phyloP scores from a whole-genome alignment of 108 stramenopile species.

The Pseudonitzschia multiseries region DNA sequence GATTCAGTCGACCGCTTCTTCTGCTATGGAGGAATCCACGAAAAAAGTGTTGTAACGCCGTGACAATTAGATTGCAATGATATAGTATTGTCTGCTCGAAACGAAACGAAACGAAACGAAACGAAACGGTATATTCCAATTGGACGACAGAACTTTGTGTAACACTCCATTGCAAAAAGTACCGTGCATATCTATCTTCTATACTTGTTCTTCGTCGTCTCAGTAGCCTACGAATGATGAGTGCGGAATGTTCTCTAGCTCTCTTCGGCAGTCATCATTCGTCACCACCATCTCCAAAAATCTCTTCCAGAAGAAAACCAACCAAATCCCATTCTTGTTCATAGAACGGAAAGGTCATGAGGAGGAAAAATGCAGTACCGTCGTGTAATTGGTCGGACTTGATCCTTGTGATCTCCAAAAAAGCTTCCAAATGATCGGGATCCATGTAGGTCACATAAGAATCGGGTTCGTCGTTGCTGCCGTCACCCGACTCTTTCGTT shows the following conservation, averaged over 20 bases:
- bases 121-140: no score
- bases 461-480: slow-evolving; percentile 40
- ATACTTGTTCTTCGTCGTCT: neutral
- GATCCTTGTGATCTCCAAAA: slow-evolving; percentile 31
- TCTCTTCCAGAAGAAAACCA: slow-evolving; percentile 58
- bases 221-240: no score
- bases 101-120: neutral
- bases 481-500: neutral
- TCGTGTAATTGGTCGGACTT: slow-evolving; percentile 51
- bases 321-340: slow-evolving; percentile 84
- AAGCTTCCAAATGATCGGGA: slow-evolving; percentile 59
- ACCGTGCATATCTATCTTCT: neutral
- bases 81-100: neutral
- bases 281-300: slow-evolving; percentile 71
- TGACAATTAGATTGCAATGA: neutral
- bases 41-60: slow-evolving; percentile 8
- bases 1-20: slow-evolving; percentile 14
- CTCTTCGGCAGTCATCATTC: slow-evolving; percentile 37
- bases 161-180: neutral
- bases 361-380: slow-evolving; percentile 55
- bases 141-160: neutral
- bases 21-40: slow-evolving; percentile 2
- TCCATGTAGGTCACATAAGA: slow-evolving; percentile 65
- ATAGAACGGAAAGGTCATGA: slow-evolving; percentile 84
- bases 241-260: neutral